Conservation (phyloP, 495 filamentous ascomycete species). For the Cercophora scortea region DNA sequence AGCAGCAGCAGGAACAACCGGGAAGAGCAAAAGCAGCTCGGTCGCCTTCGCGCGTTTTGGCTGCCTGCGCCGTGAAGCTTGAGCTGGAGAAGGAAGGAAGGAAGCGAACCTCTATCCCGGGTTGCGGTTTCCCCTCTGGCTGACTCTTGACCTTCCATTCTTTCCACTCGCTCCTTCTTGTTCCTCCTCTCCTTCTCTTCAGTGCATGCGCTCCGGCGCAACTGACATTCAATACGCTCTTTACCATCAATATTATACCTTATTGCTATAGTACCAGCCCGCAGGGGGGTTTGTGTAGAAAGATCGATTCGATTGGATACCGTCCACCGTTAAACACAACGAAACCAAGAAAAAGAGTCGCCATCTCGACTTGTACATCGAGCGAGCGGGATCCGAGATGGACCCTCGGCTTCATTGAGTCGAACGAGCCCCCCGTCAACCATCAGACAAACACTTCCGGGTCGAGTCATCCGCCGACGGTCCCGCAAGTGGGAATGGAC, state of each 20-base stretch:
- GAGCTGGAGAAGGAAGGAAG: too few species aligned
- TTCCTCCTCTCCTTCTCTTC: background rate
- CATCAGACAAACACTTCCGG: background rate
- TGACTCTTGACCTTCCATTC: background rate
- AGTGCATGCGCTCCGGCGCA: conserved; percentile 9
- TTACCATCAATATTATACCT: background rate
- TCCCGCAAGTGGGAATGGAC: conserved; percentile 7
- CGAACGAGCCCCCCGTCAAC: too few species aligned
- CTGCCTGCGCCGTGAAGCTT: too few species aligned
- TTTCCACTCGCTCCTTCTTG: background rate
- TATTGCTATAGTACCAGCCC: background rate
- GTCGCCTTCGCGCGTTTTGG: too few species aligned
- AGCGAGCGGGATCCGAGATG: conserved; percentile 13
- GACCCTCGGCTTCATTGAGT: conserved; percentile 5
- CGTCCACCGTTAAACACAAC: too few species aligned
- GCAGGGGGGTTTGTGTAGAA: background rate
- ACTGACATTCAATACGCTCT: background rate
- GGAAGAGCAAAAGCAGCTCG: too few species aligned
- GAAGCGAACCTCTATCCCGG: too few species aligned
- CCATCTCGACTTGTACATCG: background rate
- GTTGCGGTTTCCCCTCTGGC: background rate
- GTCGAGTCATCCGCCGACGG: background rate
- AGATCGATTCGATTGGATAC: too few species aligned
- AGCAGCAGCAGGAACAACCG: too few species aligned
- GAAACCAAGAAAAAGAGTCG: too few species aligned